Conservation (phyloP, 148 eudicot species). For the Selenicereus undatus region DNA sequence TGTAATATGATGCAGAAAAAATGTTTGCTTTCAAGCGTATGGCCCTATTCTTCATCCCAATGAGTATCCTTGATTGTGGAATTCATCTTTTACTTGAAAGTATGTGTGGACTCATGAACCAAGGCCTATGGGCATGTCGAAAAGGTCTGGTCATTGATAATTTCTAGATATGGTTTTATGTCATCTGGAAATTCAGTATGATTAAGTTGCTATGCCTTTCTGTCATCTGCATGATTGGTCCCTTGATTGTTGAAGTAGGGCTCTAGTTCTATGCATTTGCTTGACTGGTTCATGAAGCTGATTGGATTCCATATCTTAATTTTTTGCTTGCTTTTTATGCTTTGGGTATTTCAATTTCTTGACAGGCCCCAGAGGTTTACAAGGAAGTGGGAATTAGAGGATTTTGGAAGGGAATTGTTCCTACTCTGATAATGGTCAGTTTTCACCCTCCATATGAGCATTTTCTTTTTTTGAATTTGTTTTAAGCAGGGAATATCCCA, state of each 20-base stretch:
- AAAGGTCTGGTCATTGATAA: neutral
- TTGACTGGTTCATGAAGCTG: neutral
- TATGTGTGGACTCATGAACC: neutral
- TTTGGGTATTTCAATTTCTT: constrained; percentile 8
- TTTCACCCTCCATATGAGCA: neutral
- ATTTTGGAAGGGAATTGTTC: constrained; percentile 93
- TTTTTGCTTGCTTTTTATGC: neutral
- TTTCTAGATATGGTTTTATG: neutral
- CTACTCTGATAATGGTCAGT: constrained; percentile 85
- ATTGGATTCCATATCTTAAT: constrained; percentile 5
- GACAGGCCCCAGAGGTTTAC: constrained; percentile 79
- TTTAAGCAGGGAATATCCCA: neutral
- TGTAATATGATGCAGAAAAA: neutral
- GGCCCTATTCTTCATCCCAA: no score
- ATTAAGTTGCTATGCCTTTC: neutral
- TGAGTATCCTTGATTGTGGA: neutral
- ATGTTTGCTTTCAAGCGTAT: neutral
- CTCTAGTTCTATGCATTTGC: neutral
- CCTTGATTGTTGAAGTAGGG: neutral
- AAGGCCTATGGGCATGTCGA: neutral
- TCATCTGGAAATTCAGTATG: neutral
- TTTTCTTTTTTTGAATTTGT: neutral
- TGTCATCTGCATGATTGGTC: neutral
- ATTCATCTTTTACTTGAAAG: neutral
- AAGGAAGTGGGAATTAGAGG: constrained; percentile 84